Evolutionary conservation across 257 asterid species (phyloP).

Genomic region (Galeopsis tetrahit): DNA sequence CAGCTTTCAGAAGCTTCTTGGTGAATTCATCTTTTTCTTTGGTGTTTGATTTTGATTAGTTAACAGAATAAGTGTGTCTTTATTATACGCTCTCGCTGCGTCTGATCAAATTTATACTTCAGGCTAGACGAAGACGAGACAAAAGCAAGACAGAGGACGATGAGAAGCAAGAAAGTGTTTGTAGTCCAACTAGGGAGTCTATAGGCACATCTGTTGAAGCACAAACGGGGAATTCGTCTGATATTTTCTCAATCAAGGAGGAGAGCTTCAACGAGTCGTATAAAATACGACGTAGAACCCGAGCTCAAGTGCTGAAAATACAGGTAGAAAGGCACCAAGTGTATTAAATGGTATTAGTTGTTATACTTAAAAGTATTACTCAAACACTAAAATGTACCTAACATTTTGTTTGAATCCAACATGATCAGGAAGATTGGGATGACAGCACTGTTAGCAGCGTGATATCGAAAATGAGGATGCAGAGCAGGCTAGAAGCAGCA

Average conservation of each 20-base stretch:
- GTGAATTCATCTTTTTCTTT: slow-evolving; percentile 29
- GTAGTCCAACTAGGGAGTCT: slow-evolving; percentile 49
- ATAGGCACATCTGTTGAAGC: slow-evolving; percentile 59
- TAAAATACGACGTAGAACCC: slow-evolving; percentile 33
- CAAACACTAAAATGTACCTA: too few relatives aligned
- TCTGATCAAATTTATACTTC: slow-evolving; percentile 1
- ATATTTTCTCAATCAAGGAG: slow-evolving; percentile 42
- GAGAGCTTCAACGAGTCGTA: slow-evolving; percentile 34
- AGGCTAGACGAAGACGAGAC: slow-evolving; percentile 44
- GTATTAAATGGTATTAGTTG: too few relatives aligned
- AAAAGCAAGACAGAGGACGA: slow-evolving; percentile 15
- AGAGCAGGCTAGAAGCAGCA: slow-evolving; percentile 57
- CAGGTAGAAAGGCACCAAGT: slow-evolving; percentile 40
- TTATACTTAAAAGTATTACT: too few relatives aligned
- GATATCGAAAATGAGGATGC: slow-evolving; percentile 53
- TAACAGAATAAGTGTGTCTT: background rate
- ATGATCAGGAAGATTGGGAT: slow-evolving; percentile 65
- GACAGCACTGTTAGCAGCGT: slow-evolving; percentile 63
- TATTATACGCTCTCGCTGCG: background rate
- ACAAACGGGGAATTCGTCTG: slow-evolving; percentile 57
- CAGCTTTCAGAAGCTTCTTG: slow-evolving; percentile 58
- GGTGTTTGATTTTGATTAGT: background rate
- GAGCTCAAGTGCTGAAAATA: slow-evolving; percentile 49
- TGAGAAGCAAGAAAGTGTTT: slow-evolving; percentile 25
- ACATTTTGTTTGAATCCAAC: background rate